Conservation (phyloP, 2,329 filamentous ascomycete genomes). For the Dactylellina cionopaga region DNA sequence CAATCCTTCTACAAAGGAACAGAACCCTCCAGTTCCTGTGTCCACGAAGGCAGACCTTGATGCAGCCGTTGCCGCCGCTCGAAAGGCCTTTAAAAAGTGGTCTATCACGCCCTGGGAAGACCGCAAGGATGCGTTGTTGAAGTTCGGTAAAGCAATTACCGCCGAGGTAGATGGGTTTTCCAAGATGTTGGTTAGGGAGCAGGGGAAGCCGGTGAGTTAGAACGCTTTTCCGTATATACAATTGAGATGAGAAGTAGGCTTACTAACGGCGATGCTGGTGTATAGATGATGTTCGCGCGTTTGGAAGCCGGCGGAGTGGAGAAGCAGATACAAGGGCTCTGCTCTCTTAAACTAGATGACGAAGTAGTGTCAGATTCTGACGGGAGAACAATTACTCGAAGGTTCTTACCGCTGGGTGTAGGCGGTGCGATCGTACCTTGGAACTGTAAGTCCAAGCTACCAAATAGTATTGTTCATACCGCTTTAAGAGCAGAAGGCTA, state of each 20-base stretch:
- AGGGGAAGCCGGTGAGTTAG: constrained; percentile 65
- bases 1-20: constrained; percentile 66
- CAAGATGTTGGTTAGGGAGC: constrained; percentile 64
- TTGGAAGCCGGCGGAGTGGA: neutral
- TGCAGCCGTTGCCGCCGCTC: constrained; percentile 64
- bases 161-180: constrained; percentile 63
- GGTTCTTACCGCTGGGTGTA: constrained; percentile 65
- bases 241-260: neutral
- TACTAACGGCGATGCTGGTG: neutral
- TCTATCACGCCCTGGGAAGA: constrained; percentile 62
- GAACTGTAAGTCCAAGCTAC: constrained; percentile 65
- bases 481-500: no score
- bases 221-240: neutral
- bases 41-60: constrained; percentile 65
- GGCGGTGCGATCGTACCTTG: constrained; percentile 70
- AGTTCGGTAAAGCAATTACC: constrained; percentile 62
- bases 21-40: constrained; percentile 66
- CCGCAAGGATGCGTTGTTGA: constrained; percentile 61
- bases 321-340: constrained; percentile 47
- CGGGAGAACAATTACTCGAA: constrained; percentile 61
- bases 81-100: constrained; percentile 65
- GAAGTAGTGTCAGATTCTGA: constrained; percentile 65
- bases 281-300: constrained; percentile 18
- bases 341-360: constrained; percentile 62
- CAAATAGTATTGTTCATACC: neutral